phyloP scores from a whole-genome alignment of 495 filamentous ascomycete species.

The Penicillium subrubescens region DNA sequence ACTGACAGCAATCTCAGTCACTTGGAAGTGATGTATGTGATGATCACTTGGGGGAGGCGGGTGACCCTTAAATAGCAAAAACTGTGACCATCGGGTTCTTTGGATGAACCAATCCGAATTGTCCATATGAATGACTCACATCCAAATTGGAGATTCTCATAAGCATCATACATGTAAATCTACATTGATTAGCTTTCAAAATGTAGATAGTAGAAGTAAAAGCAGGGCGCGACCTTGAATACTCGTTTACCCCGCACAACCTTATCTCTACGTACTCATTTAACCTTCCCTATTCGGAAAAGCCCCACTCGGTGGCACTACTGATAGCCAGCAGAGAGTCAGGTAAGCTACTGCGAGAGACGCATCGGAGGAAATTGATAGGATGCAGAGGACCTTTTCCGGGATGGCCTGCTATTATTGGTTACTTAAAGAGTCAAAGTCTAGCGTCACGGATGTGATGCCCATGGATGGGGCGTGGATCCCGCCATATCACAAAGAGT shows the following conservation, averaged over 20 bases:
- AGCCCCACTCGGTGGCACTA: neutral
- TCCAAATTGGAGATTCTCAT: neutral
- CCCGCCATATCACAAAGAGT: neutral
- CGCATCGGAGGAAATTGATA: neutral
- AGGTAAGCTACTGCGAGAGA: neutral
- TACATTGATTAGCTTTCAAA: no score
- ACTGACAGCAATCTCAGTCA: no score
- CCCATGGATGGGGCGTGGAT: neutral
- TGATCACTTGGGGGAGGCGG: neutral
- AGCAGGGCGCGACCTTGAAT: no score
- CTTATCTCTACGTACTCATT: constrained; percentile 19
- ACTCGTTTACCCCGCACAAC: constrained; percentile 17
- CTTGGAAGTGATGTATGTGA: neutral
- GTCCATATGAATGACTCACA: neutral
- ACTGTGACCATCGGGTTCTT: neutral
- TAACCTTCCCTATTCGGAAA: constrained; percentile 21
- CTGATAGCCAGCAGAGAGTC: neutral
- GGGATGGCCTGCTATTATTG: neutral
- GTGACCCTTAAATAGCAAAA: neutral
- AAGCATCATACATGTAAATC: neutral
- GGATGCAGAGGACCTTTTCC: neutral
- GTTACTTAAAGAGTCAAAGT: neutral
- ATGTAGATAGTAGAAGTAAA: no score
- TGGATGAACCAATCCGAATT: neutral
- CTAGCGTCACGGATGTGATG: neutral